Evolutionary conservation across 2,329 filamentous ascomycete genomes (phyloP).

Genomic region (Aspergillus pseudonomiae): DNA sequence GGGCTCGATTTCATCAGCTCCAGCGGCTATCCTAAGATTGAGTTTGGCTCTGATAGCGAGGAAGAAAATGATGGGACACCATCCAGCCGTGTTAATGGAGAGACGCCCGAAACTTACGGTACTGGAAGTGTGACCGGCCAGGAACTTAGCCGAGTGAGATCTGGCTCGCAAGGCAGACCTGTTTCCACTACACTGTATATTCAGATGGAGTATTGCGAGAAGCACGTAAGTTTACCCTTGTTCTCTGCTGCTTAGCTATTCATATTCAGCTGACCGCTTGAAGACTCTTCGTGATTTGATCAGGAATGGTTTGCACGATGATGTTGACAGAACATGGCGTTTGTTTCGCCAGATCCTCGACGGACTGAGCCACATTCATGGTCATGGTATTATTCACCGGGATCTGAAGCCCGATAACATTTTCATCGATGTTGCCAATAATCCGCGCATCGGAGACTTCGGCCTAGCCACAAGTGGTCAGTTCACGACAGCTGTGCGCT

Average conservation of each 20-base stretch:
- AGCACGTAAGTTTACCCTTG: constrained; percentile 60
- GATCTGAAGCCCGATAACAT: constrained; percentile 98
- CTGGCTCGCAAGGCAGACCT: constrained; percentile 54
- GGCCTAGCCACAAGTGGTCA: constrained; percentile 90
- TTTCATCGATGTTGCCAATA: constrained; percentile 87
- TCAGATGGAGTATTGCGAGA: constrained; percentile 98
- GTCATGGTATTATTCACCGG: constrained; percentile 87
- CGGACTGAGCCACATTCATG: constrained; percentile 86
- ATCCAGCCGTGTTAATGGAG: constrained; percentile 37
- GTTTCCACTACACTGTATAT: constrained; percentile 84
- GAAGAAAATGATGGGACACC: constrained; percentile 46
- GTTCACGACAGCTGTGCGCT: constrained; percentile 44
- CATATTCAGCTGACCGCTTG: constrained; percentile 12
- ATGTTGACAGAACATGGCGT: constrained; percentile 81
- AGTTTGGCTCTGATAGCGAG: constrained; percentile 66
- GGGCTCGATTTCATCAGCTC: constrained; percentile 94
- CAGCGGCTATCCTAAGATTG: constrained; percentile 73
- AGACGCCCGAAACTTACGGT: constrained; percentile 26
- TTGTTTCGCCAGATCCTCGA: constrained; percentile 90
- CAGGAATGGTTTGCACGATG: constrained; percentile 70
- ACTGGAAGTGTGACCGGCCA: constrained; percentile 31
- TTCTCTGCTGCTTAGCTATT: not conserved
- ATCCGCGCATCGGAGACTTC: constrained; percentile 96
- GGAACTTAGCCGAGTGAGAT: constrained; percentile 46
- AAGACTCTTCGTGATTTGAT: constrained; percentile 88